Percentiles rank a stretch among this genome's conserved stretches.
phyloP scores from a whole-genome alignment of 805 yeast genomes.

The Yarrowia sp. region DNA sequence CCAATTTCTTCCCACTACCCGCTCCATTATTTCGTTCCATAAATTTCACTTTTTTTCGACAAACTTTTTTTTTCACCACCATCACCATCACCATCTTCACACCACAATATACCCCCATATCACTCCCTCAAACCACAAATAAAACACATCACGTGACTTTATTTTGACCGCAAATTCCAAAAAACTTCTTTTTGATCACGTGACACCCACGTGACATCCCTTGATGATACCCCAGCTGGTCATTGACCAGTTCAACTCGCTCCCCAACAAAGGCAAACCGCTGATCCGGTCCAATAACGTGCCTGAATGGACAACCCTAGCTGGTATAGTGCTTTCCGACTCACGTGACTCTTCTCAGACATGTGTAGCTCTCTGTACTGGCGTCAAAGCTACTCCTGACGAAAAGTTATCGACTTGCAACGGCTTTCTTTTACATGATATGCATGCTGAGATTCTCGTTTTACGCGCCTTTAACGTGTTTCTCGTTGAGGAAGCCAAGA shows the following conservation, averaged over 20 bases:
- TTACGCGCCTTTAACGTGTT: constrained; percentile 66
- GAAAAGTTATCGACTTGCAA: constrained; percentile 42
- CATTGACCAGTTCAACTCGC: constrained; percentile 30
- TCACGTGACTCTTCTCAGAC: constrained; percentile 31
- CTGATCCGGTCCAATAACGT: constrained; percentile 57
- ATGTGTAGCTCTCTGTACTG: constrained; percentile 63
- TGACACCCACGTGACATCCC: background rate
- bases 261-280: constrained; percentile 56
- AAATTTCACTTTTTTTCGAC: too few relatives aligned
- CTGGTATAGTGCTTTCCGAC: constrained; percentile 56
- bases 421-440: constrained; percentile 76
- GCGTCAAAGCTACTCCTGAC: constrained; percentile 76
- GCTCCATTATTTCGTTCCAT: too few relatives aligned
- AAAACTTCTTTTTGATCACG: background rate
- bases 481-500: constrained; percentile 49
- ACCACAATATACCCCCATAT: too few relatives aligned
- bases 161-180: too few relatives aligned
- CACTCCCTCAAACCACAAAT: too few relatives aligned
- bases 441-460: constrained; percentile 84
- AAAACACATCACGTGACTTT: too few relatives aligned
- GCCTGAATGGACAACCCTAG: constrained; percentile 80
- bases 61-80: too few relatives aligned
- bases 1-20: too few relatives aligned
- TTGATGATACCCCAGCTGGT: constrained; percentile 30
- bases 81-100: too few relatives aligned